Evolutionary conservation across 2,329 filamentous ascomycete genomes (phyloP).

Genomic region (Colletotrichum noveboracense): DNA sequence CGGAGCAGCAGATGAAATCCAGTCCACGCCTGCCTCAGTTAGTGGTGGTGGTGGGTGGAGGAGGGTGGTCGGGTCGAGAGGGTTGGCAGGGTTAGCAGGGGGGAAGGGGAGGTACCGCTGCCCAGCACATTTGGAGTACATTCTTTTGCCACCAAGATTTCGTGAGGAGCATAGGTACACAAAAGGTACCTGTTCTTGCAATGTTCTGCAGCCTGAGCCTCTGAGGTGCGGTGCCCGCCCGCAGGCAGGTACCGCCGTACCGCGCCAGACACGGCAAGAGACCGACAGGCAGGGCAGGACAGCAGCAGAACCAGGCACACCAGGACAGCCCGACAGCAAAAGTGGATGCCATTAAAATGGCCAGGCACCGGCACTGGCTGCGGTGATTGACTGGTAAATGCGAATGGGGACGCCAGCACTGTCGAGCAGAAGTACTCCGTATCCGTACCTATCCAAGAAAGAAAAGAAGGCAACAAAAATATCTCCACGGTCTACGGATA

Average conservation of each 20-base stretch:
- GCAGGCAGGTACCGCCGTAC: not conserved
- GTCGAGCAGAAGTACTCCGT: not conserved
- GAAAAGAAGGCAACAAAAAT: not conserved
- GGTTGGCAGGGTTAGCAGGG: not conserved
- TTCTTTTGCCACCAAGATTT: not conserved
- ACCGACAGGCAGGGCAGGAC: not conserved
- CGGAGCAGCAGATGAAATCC: not conserved
- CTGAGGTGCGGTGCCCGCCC: not conserved
- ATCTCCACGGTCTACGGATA: not conserved
- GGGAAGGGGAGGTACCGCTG: not conserved
- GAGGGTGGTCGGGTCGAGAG: not conserved
- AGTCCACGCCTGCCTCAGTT: not conserved
- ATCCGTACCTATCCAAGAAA: not conserved
- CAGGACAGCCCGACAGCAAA: not conserved
- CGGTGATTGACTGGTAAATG: not conserved
- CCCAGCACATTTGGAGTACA: no score
- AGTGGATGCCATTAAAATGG: not conserved
- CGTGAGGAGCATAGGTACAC: fast-evolving
- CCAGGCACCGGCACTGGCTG: not conserved
- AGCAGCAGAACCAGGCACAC: not conserved
- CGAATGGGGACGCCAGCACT: not conserved
- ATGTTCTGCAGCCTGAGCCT: not conserved
- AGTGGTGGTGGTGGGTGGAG: not conserved
- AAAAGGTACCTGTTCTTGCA: not conserved
- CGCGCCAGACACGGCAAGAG: not conserved